Conservation (phyloP, 1,139 yeast genomes). For the Saccharomycopsis hybrid region DNA sequence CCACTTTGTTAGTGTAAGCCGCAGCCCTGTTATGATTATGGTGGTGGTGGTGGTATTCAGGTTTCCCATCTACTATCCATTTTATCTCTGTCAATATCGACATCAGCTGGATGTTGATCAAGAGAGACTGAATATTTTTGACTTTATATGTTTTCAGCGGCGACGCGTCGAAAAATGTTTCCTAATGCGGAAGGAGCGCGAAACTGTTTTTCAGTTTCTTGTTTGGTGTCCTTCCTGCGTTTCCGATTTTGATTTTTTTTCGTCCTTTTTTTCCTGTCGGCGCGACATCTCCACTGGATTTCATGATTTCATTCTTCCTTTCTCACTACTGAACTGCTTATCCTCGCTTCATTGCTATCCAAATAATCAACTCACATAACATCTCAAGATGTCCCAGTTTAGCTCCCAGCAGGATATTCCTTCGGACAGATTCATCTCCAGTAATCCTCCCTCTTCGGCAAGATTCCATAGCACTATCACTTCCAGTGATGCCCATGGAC, state of each 20-base stretch:
- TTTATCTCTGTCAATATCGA: too few relatives aligned
- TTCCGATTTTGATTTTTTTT: neutral
- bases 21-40: too few relatives aligned
- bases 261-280: neutral
- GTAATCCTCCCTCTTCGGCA: constrained; percentile 14
- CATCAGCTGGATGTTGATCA: too few relatives aligned
- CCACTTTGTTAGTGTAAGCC: too few relatives aligned
- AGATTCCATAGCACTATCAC: constrained; percentile 16
- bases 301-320: neutral
- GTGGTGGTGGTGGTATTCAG: too few relatives aligned
- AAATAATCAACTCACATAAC: too few relatives aligned
- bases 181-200: neutral
- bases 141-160: neutral
- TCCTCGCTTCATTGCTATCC: too few relatives aligned
- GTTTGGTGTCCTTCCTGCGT: neutral
- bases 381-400: constrained; percentile 10
- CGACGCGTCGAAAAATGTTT: neutral
- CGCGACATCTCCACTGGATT: neutral
- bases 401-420: constrained; percentile 20
- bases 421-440: constrained; percentile 16
- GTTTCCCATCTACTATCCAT: too few relatives aligned
- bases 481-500: constrained; percentile 15
- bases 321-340: neutral
- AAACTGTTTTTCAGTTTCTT: too few relatives aligned
- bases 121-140: neutral